Evolutionary conservation across 495 filamentous ascomycete genomes (phyloP).

Genomic region (Daldinia grandis): DNA sequence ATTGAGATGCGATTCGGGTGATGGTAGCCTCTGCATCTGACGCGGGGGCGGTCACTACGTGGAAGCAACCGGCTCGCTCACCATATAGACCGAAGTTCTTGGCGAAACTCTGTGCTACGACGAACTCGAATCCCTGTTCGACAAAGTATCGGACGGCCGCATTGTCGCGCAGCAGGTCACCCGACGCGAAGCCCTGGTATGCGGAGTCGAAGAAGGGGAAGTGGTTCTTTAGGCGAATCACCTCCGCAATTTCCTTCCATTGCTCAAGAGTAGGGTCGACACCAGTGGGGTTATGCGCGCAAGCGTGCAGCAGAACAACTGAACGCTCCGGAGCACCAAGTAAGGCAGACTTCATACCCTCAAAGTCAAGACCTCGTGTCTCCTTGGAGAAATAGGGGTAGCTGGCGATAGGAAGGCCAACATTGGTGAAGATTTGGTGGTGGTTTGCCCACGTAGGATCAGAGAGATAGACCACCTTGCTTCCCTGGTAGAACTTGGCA

Average conservation of each 20-base stretch:
- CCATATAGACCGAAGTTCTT: conserved; percentile 99
- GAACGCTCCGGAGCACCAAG: conserved; percentile 74
- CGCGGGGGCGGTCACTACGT: conserved; percentile 82
- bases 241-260: conserved; percentile 85
- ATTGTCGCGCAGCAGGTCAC: conserved; percentile 82
- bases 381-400: conserved; percentile 93
- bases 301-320: conserved; percentile 93
- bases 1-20: conserved; percentile 79
- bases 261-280: conserved; percentile 95
- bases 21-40: conserved; percentile 69
- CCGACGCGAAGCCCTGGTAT: conserved; percentile 98
- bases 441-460: conserved; percentile 98
- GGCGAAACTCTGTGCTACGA: conserved; percentile 94
- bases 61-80: conserved; percentile 95
- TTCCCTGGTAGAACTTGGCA: conserved; percentile 73
- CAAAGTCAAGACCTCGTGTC: conserved; percentile 91
- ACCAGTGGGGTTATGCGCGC: conserved; percentile 97
- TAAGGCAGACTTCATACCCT: conserved; percentile 79
- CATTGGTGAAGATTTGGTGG: conserved; percentile 97
- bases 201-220: conserved; percentile 99
- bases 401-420: conserved; percentile 74
- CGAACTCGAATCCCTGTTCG: conserved; percentile 93
- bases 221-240: conserved; percentile 78
- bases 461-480: conserved; percentile 84
- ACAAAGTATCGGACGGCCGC: conserved; percentile 94